Conservation (phyloP, 2,329 filamentous ascomycete species). For the Cercospora sojina region DNA sequence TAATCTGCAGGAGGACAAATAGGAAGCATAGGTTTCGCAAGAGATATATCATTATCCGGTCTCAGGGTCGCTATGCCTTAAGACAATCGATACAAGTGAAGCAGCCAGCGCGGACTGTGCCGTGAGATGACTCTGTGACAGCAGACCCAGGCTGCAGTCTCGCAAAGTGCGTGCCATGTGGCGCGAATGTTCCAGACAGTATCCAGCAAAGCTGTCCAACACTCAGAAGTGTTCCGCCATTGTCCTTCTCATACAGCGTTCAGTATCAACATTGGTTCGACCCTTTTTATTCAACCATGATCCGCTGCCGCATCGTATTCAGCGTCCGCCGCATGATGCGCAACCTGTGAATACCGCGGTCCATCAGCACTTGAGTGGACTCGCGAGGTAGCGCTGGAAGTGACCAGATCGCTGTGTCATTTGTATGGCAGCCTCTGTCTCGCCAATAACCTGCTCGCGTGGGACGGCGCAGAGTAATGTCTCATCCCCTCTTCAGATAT, state of each 20-base stretch:
- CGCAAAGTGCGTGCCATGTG: neutral
- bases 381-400: neutral
- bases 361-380: conserved; percentile 8
- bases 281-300: neutral
- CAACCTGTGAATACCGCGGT: neutral
- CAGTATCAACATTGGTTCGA: neutral
- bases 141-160: neutral
- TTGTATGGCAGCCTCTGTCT: neutral
- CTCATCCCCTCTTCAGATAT: conserved; percentile 25
- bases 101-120: neutral
- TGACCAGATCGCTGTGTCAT: neutral
- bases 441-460: neutral
- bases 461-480: neutral
- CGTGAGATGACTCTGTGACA: neutral
- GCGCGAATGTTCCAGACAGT: neutral
- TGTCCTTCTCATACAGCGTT: neutral
- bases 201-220: neutral
- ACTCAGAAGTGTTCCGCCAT: neutral
- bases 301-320: neutral
- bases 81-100: neutral
- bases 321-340: neutral
- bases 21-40: neutral
- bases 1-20: neutral
- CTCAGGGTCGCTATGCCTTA: neutral
- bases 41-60: neutral